Conservation (phyloP, 768 basidiomycete species). For the Lentinula aciculospora region DNA sequence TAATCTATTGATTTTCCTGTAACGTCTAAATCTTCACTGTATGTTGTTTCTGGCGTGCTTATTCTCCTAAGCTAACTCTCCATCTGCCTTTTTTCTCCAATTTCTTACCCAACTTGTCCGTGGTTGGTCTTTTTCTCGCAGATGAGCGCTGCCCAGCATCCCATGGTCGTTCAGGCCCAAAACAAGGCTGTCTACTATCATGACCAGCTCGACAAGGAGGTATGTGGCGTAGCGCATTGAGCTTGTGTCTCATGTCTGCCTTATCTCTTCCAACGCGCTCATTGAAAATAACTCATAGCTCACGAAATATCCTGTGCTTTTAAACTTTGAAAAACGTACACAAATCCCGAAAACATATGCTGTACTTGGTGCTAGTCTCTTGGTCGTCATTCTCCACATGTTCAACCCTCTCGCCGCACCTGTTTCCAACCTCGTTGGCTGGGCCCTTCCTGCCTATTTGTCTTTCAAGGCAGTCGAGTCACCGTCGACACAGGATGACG, state of each 20-base stretch:
- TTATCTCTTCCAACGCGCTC: constrained; percentile 4
- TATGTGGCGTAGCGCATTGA: constrained; percentile 25
- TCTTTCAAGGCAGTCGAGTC: constrained; percentile 92
- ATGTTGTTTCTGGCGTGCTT: constrained; percentile 5
- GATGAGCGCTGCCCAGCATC: constrained; percentile 85
- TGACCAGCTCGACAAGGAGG: constrained; percentile 95
- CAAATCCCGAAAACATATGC: constrained; percentile 91
- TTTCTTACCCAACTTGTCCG: background rate
- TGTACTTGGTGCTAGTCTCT: constrained; percentile 63
- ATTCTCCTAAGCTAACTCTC: background rate
- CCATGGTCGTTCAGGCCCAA: constrained; percentile 77
- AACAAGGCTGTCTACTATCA: constrained; percentile 79
- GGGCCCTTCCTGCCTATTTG: constrained; percentile 91
- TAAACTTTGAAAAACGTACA: constrained; percentile 81
- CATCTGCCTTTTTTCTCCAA: background rate
- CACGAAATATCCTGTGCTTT: constrained; percentile 82
- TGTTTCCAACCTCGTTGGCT: constrained; percentile 92
- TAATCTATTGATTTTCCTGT: background rate
- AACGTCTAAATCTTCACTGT: constrained; percentile 3
- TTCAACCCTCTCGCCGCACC: constrained; percentile 90
- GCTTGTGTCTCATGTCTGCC: constrained; percentile 8
- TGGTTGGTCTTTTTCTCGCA: constrained; percentile 13
- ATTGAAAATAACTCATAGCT: constrained; percentile 37
- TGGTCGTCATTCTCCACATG: constrained; percentile 72
- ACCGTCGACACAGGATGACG: constrained; percentile 77